A percentile compares a stretch with the other conserved stretches of the same genome.
These are phyloP conservation scores for Dendrobium catenatum DNA, from an alignment of 106 monocot genomes.

Conservation along the genomic window DNA sequence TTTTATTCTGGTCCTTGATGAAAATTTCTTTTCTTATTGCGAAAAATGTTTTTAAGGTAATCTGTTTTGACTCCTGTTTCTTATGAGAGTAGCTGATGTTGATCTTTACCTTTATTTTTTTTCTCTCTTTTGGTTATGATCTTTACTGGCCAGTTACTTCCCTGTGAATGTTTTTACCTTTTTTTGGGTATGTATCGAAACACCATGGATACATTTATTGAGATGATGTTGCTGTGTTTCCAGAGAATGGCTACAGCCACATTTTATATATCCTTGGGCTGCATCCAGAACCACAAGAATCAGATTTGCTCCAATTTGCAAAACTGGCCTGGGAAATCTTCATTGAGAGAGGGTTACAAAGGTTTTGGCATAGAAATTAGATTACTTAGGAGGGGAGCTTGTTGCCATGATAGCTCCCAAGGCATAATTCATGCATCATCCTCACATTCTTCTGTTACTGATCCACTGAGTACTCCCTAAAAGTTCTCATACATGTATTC, in stretches of 20 bases:
- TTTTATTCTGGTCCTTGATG: too few species aligned
- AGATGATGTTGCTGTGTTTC: background rate
- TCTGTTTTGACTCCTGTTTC: too few species aligned
- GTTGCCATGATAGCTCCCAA: slow-evolving; percentile 17
- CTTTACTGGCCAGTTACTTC: too few species aligned
- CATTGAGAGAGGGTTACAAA: slow-evolving; percentile 22
- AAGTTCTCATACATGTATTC: too few species aligned
- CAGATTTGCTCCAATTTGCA: background rate
- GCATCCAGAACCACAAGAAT: slow-evolving; percentile 10
- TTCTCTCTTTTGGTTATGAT: too few species aligned
- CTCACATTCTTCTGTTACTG: slow-evolving; percentile 36
- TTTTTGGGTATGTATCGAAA: background rate
- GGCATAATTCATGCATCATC: slow-evolving; percentile 29
- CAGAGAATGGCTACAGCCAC: slow-evolving; percentile 31
- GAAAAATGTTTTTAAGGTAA: too few species aligned
- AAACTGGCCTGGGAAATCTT: background rate
- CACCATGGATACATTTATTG: background rate
- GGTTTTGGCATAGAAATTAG: slow-evolving; percentile 20
- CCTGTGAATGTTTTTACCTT: too few species aligned
- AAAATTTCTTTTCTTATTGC: too few species aligned
- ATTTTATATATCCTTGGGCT: slow-evolving; percentile 21
- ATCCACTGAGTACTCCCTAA: slow-evolving; percentile 22
- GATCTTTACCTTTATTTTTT: too few species aligned
- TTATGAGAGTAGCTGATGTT: too few species aligned
- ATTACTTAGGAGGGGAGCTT: slow-evolving; percentile 15